A percentile compares a stretch with the other conserved stretches of the same genome.
These are phyloP conservation scores for Citrus reticulata DNA, from an alignment of 345 rosid species.

Conservation along the genomic window DNA sequence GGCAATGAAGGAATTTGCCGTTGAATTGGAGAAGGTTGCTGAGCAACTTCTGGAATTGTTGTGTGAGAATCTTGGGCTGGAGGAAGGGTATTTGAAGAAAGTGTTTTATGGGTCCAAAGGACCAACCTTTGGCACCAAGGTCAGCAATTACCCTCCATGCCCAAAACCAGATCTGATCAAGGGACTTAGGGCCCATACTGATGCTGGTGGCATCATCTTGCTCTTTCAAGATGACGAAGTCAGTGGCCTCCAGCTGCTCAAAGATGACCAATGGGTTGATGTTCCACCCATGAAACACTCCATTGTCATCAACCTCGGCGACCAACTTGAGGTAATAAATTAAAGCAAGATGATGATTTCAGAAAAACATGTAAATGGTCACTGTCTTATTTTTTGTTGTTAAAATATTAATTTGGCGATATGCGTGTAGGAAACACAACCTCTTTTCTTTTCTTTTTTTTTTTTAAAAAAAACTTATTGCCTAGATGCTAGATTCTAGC, in stretches of 20 bases:
- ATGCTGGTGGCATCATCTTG: conserved; percentile 89
- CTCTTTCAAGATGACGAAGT: conserved; percentile 88
- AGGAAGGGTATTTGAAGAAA: conserved; percentile 73
- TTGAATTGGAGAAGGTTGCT: conserved; percentile 54
- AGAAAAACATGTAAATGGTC: background rate
- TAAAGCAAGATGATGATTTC: background rate
- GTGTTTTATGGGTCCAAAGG: conserved; percentile 66
- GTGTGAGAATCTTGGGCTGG: conserved; percentile 78
- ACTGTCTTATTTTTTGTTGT: background rate
- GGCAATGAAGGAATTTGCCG: conserved; percentile 58
- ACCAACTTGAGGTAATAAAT: conserved; percentile 77
- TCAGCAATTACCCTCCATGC: conserved; percentile 92
- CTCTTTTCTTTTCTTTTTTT: no score
- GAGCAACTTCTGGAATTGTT: conserved; percentile 58
- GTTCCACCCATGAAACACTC: conserved; percentile 83
- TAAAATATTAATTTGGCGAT: background rate
- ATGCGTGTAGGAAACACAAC: background rate
- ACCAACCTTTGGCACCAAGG: conserved; percentile 80
- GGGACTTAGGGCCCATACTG: conserved; percentile 96
- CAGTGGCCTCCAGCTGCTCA: conserved; percentile 93
- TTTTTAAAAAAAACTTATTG: no score
- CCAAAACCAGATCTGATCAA: conserved; percentile 85
- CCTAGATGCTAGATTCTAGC: background rate
- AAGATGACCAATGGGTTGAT: conserved; percentile 78
- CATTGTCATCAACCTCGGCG: conserved; percentile 89